phyloP scores from a whole-genome alignment of 73 alveolate species.

The Paramecium bursaria region DNA sequence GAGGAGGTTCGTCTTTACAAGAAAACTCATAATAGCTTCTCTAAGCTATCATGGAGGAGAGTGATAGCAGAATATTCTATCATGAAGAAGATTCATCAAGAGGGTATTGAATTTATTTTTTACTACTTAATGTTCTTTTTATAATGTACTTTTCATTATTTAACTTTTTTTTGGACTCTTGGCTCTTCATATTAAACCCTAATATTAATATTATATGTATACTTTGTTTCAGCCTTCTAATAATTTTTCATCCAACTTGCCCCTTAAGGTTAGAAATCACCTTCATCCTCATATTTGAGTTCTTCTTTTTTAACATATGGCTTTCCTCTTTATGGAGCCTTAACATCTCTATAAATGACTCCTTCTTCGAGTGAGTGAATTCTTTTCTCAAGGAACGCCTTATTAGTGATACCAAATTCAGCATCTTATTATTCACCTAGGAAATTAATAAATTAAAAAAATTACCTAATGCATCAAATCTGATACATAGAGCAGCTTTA shows the following conservation, averaged over 20 bases:
- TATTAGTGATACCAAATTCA: slow-evolving; percentile 86
- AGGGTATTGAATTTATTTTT: too few relatives aligned
- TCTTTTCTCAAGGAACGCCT: slow-evolving; percentile 87
- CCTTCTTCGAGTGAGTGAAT: slow-evolving; percentile 89
- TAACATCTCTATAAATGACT: slow-evolving; percentile 68
- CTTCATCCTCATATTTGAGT: too few relatives aligned
- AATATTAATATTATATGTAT: too few relatives aligned
- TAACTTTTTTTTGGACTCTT: too few relatives aligned
- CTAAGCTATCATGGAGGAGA: slow-evolving; percentile 38
- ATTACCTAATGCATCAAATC: slow-evolving; percentile 87
- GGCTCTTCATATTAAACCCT: too few relatives aligned
- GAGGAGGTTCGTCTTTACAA: background rate
- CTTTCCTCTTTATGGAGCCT: slow-evolving; percentile 61
- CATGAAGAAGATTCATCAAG: slow-evolving; percentile 61
- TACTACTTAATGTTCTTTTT: too few relatives aligned
- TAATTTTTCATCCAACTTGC: too few relatives aligned
- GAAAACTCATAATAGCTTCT: background rate
- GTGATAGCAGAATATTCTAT: slow-evolving; percentile 34
- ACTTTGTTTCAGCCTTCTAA: too few relatives aligned
- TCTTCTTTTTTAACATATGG: too few relatives aligned
- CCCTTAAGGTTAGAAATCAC: too few relatives aligned
- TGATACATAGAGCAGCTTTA: slow-evolving; percentile 97
- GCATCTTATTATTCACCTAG: slow-evolving; percentile 94
- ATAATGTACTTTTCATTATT: too few relatives aligned
- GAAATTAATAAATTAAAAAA: background rate